phyloP scores from a whole-genome alignment of 2,329 filamentous ascomycete genomes.

The Parasarocladium wereldwijsianum region DNA sequence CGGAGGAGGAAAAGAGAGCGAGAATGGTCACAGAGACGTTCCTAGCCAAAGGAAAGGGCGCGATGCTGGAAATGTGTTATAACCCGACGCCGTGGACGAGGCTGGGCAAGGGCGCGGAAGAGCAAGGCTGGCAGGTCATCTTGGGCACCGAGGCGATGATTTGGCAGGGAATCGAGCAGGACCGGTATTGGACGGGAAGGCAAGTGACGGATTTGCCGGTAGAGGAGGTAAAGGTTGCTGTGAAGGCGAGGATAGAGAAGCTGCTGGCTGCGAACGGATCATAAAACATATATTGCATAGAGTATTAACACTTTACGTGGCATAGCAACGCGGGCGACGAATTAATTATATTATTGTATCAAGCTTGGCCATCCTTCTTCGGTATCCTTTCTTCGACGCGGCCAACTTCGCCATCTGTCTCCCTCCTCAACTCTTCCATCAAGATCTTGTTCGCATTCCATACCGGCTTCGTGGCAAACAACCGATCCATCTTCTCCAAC shows the following conservation, averaged over 20 bases:
- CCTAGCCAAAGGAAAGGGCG: constrained; percentile 40
- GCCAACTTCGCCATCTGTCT: too few species aligned
- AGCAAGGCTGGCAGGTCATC: constrained; percentile 57
- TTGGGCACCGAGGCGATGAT: constrained; percentile 65
- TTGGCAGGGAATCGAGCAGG: constrained; percentile 62
- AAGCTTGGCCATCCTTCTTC: too few species aligned
- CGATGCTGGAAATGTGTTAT: constrained; percentile 73
- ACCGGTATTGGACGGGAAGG: constrained; percentile 49
- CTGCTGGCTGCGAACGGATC: too few species aligned
- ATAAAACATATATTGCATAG: too few species aligned
- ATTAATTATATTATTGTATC: too few species aligned
- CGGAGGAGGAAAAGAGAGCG: constrained; percentile 44
- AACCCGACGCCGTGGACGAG: constrained; percentile 58
- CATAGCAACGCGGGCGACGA: too few species aligned
- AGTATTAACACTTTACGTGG: too few species aligned
- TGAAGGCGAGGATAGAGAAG: too few species aligned
- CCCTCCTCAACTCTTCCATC: constrained; percentile 31
- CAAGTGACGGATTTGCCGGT: constrained; percentile 44
- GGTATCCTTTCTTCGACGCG: too few species aligned
- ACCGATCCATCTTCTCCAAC: constrained; percentile 47
- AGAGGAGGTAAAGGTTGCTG: constrained; percentile 37
- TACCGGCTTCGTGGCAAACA: constrained; percentile 37
- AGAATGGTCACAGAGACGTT: constrained; percentile 38
- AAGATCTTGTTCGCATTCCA: constrained; percentile 26
- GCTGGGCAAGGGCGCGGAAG: constrained; percentile 45